Evolutionary conservation across 768 basidiomycete genomes (phyloP).

Genomic region (Chlorophyllum brunneum): DNA sequence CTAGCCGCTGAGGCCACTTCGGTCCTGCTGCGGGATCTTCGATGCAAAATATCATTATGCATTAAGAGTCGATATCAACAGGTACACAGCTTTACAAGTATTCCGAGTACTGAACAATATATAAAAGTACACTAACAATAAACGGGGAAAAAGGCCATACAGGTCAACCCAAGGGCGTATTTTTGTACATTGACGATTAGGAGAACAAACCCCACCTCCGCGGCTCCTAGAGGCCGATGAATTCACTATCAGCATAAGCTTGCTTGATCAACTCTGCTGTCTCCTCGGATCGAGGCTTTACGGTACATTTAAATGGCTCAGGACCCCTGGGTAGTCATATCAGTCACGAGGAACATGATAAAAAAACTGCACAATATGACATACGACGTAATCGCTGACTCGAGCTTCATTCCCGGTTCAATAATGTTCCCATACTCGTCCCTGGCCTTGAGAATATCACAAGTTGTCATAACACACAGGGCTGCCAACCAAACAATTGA

Average conservation of each 20-base stretch:
- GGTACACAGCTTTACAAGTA: no score
- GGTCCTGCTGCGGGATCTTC: no score
- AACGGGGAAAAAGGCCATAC: no score
- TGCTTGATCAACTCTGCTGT: conserved; percentile 26
- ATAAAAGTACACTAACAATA: no score
- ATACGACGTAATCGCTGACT: conserved; percentile 13
- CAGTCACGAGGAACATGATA: not conserved
- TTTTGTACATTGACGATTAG: no score
- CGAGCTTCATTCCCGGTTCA: conserved; percentile 26
- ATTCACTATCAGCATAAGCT: conserved; percentile 20
- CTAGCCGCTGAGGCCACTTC: no score
- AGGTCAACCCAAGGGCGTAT: no score
- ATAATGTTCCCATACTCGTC: conserved; percentile 39
- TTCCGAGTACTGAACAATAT: no score
- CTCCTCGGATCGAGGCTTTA: conserved; percentile 39
- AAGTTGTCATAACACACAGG: conserved; percentile 35
- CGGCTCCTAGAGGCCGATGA: not conserved
- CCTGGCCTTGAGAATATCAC: conserved; percentile 37
- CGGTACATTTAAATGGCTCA: conserved; percentile 43
- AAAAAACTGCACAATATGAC: not conserved
- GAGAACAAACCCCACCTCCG: not conserved
- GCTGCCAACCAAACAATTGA: conserved; percentile 42
- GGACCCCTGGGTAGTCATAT: conserved; percentile 40
- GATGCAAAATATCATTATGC: no score
- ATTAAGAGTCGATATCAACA: no score